These are phyloP conservation scores for Suhomyces sp. DNA, from an alignment of 805 yeast genomes.

Conservation along the genomic window DNA sequence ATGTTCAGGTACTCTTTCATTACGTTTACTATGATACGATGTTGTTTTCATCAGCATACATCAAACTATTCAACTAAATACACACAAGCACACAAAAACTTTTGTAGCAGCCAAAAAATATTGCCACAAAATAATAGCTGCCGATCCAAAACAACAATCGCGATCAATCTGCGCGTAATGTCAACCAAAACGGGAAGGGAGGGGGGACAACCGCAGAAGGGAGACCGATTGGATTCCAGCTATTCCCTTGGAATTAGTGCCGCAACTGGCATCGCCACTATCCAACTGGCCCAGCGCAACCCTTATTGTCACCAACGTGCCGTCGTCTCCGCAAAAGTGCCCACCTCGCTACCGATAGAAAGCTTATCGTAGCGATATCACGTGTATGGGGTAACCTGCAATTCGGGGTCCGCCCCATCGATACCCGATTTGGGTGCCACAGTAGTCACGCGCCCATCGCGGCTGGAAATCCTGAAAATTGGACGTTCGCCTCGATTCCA, in stretches of 20 bases:
- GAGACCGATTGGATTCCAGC: neutral
- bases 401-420: neutral
- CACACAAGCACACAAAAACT: neutral
- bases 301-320: too few species aligned
- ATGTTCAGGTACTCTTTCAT: neutral
- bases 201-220: neutral
- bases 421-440: neutral
- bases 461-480: neutral
- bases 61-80: neutral
- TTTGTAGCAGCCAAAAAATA: conserved; percentile 1
- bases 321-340: neutral
- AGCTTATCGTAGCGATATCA: neutral
- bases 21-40: neutral
- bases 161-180: neutral
- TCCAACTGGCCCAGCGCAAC: too few species aligned
- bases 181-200: neutral
- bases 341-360: neutral
- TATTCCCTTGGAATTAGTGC: too few species aligned
- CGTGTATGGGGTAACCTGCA: neutral
- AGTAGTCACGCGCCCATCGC: neutral
- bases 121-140: neutral
- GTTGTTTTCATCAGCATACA: neutral
- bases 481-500: neutral
- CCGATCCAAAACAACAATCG: neutral
- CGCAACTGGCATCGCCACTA: too few species aligned